These are phyloP conservation scores for Talaromyces sp. DNA, from an alignment of 2,329 filamentous ascomycete genomes.

Conservation along the genomic window DNA sequence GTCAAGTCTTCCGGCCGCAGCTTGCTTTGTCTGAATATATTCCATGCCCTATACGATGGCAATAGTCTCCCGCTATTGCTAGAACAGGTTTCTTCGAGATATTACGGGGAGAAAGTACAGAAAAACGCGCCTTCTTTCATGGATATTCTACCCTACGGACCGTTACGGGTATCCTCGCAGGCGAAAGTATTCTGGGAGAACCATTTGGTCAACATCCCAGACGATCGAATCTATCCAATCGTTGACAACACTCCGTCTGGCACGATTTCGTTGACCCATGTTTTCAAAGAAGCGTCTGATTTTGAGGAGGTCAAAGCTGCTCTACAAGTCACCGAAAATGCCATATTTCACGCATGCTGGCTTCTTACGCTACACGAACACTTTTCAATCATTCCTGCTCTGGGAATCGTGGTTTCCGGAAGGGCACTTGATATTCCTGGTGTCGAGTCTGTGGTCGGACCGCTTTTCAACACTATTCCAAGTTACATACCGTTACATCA, in stretches of 20 bases:
- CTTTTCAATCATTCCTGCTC: slow-evolving; percentile 46
- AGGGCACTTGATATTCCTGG: slow-evolving; percentile 61
- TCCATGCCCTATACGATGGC: slow-evolving; percentile 85
- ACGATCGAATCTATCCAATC: slow-evolving; percentile 27
- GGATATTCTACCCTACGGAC: slow-evolving; percentile 64
- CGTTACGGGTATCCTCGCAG: slow-evolving; percentile 49
- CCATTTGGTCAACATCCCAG: slow-evolving; percentile 43
- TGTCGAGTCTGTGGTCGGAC: slow-evolving; percentile 66
- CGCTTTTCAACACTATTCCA: slow-evolving; percentile 85
- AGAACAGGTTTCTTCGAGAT: slow-evolving; percentile 51
- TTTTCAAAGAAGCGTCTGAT: slow-evolving; percentile 31
- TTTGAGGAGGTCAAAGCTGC: slow-evolving; percentile 52
- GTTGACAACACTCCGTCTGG: slow-evolving; percentile 17
- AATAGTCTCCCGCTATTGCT: slow-evolving; percentile 68
- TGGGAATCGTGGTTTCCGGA: slow-evolving; percentile 76
- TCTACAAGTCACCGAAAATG: slow-evolving; percentile 71
- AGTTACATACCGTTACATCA: slow-evolving; percentile 51
- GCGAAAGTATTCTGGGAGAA: slow-evolving; percentile 63
- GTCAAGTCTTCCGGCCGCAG: slow-evolving; percentile 23
- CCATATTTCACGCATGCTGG: slow-evolving; percentile 73
- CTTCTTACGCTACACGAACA: slow-evolving; percentile 55
- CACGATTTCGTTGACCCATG: slow-evolving; percentile 18
- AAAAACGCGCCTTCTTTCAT: slow-evolving; percentile 54
- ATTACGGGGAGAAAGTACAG: slow-evolving; percentile 32
- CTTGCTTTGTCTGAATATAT: slow-evolving; percentile 62